Evolutionary conservation across 169 alveolate genomes (phyloP).

Genomic region (Eimeria praecox): DNA sequence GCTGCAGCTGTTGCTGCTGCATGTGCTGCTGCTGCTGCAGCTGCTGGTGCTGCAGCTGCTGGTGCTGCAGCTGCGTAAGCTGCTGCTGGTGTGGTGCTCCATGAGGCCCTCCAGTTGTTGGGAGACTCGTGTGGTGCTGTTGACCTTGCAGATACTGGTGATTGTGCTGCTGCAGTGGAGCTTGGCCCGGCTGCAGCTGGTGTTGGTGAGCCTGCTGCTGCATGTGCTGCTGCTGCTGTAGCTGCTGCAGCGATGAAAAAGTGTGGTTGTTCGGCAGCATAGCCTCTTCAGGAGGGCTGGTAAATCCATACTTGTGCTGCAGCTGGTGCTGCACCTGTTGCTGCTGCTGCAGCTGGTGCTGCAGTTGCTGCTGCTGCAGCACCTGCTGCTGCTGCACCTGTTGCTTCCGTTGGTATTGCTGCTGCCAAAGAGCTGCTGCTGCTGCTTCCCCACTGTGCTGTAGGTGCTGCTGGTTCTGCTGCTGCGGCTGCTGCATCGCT

Average conservation of each 20-base stretch:
- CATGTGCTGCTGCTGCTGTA: slow-evolving; percentile 15
- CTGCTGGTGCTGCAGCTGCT: background rate
- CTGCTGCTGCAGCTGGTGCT: slow-evolving; percentile 40
- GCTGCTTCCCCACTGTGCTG: background rate
- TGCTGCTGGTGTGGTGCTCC: background rate
- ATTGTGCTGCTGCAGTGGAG: background rate
- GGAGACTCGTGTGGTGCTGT: background rate
- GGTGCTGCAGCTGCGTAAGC: background rate
- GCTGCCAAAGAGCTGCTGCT: background rate
- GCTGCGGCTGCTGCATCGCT: slow-evolving; percentile 56
- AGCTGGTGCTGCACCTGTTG: slow-evolving; percentile 20
- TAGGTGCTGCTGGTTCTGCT: slow-evolving; percentile 40
- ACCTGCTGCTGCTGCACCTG: slow-evolving; percentile 1
- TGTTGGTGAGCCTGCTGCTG: slow-evolving; percentile 46
- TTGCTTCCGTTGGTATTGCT: background rate
- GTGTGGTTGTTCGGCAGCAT: slow-evolving; percentile 7
- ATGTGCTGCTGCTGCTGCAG: background rate
- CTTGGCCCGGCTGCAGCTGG: background rate
- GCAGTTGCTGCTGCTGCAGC: background rate
- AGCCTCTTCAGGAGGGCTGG: background rate
- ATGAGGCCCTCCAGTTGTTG: background rate
- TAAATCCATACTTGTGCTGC: slow-evolving; percentile 47
- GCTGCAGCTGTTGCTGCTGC: background rate
- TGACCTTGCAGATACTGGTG: slow-evolving; percentile 14
- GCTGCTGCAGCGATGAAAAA: slow-evolving; percentile 18